phyloP scores from a whole-genome alignment of 2,329 filamentous ascomycete genomes.

The Exophiala alcalophila region DNA sequence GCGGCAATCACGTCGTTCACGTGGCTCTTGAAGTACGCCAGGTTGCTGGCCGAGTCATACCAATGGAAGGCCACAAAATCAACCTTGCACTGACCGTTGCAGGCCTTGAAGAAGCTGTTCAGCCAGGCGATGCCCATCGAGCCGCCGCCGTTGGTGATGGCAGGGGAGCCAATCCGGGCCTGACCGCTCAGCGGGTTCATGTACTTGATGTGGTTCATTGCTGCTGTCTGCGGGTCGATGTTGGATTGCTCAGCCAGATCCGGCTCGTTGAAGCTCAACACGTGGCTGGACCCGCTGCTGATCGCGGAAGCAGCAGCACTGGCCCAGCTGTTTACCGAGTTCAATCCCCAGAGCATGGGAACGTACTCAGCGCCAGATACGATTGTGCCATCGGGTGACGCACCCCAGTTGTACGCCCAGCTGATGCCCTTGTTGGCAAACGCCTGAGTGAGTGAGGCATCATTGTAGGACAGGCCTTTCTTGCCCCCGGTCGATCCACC shows the following conservation, averaged over 20 bases:
- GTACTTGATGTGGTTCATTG: conserved; percentile 37
- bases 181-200: conserved; percentile 39
- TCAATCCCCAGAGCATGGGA: conserved; percentile 45
- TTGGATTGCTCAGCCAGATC: conserved; percentile 40
- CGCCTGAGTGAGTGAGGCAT: conserved; percentile 34
- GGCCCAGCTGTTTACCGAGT: conserved; percentile 38
- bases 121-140: conserved; percentile 42
- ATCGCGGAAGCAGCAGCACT: conserved; percentile 32
- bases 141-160: conserved; percentile 40
- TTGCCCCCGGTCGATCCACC: conserved; percentile 30
- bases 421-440: conserved; percentile 36
- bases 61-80: conserved; percentile 46
- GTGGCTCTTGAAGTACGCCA: conserved; percentile 40
- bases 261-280: conserved; percentile 49
- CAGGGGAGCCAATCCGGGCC: conserved; percentile 44
- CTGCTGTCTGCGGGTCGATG: conserved; percentile 40
- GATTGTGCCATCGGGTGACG: conserved; percentile 33
- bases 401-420: conserved; percentile 50
- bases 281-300: conserved; percentile 36
- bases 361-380: conserved; percentile 41
- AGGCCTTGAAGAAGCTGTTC: conserved; percentile 39
- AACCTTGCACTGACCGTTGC: conserved; percentile 39
- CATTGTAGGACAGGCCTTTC: conserved; percentile 43
- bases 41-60: conserved; percentile 37
- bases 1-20: conserved; percentile 37